Conservation (phyloP, 2,329 filamentous ascomycete genomes). For the Lecanoromycetidae sp. region DNA sequence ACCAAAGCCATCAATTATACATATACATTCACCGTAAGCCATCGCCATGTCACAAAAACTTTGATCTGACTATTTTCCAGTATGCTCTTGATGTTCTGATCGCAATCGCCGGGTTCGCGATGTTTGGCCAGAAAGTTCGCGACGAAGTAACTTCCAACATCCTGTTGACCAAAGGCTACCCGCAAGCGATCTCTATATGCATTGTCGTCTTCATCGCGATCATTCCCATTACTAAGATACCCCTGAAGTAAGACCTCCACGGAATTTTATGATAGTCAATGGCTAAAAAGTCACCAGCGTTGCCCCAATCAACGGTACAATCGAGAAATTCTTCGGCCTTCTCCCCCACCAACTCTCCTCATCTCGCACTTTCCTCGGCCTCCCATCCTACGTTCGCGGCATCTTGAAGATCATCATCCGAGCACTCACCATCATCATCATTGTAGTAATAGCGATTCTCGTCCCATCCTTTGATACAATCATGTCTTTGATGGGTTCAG, state of each 20-base stretch:
- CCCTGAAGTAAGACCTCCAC: constrained; percentile 49
- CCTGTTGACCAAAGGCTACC: constrained; percentile 61
- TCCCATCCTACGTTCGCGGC: constrained; percentile 43
- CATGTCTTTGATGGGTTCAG: constrained; percentile 81
- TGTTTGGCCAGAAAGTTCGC: constrained; percentile 83
- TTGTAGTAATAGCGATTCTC: constrained; percentile 62
- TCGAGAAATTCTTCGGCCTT: constrained; percentile 69
- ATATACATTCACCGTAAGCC: constrained; percentile 66
- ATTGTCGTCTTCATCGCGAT: constrained; percentile 81
- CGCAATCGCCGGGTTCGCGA: constrained; percentile 72
- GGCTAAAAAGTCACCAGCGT: constrained; percentile 36
- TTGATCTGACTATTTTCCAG: constrained; percentile 21
- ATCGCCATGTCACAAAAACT: background rate
- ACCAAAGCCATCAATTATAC: constrained; percentile 61
- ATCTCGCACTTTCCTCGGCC: constrained; percentile 21
- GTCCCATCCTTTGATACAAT: constrained; percentile 77
- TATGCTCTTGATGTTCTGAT: constrained; percentile 71
- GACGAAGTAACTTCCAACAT: constrained; percentile 91
- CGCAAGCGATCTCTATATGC: constrained; percentile 57
- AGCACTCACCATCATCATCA: constrained; percentile 51
- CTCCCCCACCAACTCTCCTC: constrained; percentile 37
- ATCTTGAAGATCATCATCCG: constrained; percentile 35
- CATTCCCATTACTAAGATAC: constrained; percentile 92
- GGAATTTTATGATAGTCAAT: background rate
- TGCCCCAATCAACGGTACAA: constrained; percentile 72